Evolutionary conservation across 208 protist species (phyloP).

Genomic region (Trypanosoma caninum): DNA sequence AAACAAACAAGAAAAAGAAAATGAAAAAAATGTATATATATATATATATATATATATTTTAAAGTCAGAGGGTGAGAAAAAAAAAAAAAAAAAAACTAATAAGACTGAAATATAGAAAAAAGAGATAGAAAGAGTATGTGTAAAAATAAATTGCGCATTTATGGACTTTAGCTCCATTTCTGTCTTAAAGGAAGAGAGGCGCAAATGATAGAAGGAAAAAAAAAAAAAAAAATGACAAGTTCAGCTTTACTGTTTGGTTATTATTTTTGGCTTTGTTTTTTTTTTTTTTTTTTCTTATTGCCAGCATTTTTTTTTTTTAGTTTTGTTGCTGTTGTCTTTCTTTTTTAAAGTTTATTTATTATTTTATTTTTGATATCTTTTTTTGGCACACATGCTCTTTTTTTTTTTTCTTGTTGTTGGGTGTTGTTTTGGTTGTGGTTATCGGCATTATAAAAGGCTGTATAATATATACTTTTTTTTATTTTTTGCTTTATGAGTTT

Average conservation of each 20-base stretch:
- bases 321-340: not conserved
- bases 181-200: not conserved
- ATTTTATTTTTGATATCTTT: not conserved
- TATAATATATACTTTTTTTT: too few species aligned
- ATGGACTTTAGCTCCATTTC: too few species aligned
- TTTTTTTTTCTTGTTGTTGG: too few species aligned
- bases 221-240: not conserved
- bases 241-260: not conserved
- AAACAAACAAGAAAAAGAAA: slow-evolving; percentile 11
- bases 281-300: not conserved
- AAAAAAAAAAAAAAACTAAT: slow-evolving; percentile 9
- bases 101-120: not conserved
- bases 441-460: too few species aligned
- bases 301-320: slow-evolving; percentile 1
- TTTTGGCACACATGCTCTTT: too few species aligned
- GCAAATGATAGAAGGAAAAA: not conserved
- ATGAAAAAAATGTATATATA: not conserved
- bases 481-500: too few species aligned
- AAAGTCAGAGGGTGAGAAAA: slow-evolving; percentile 7
- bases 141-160: too few species aligned
- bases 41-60: too few species aligned
- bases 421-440: too few species aligned
- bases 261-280: not conserved
- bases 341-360: not conserved
- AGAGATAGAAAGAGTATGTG: not conserved